Evolutionary conservation across 1,139 yeast genomes (phyloP).

Genomic region (Candida albicans): DNA sequence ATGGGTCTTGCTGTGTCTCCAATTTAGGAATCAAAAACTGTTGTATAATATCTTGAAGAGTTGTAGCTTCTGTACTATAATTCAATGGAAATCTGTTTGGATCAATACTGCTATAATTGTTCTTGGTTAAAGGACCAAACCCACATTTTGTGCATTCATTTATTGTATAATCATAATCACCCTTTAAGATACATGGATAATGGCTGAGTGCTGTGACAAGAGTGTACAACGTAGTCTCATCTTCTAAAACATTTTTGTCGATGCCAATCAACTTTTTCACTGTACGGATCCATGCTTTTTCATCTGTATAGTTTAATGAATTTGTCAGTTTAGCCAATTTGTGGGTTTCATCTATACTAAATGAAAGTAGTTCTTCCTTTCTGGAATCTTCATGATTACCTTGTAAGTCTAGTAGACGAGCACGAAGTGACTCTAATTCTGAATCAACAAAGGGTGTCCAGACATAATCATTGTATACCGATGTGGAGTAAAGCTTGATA

Average conservation of each 20-base stretch:
- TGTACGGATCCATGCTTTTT: constrained; percentile 26
- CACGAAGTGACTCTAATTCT: constrained; percentile 10
- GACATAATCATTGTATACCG: constrained; percentile 16
- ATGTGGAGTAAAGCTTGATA: constrained; percentile 18
- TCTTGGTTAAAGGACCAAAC: constrained; percentile 22
- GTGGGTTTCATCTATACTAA: neutral
- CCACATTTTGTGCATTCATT: constrained; percentile 47
- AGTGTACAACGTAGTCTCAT: constrained; percentile 24
- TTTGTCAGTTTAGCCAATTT: neutral
- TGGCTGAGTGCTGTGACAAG: constrained; percentile 43
- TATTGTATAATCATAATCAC: constrained; percentile 28
- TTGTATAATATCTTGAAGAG: constrained; percentile 23
- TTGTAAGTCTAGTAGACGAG: neutral
- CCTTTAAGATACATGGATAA: constrained; percentile 40
- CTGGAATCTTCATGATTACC: neutral
- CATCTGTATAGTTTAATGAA: constrained; percentile 5
- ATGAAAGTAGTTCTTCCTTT: neutral
- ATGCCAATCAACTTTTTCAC: constrained; percentile 13
- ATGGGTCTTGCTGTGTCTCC: constrained; percentile 17
- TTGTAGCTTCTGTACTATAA: constrained; percentile 22
- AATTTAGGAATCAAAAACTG: constrained; percentile 15
- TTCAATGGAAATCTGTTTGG: constrained; percentile 23
- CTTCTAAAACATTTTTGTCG: constrained; percentile 7
- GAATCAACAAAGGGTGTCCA: constrained; percentile 21
- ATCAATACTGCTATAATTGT: constrained; percentile 23